These are phyloP conservation scores for Basidiobolus meristosporus DNA, from an alignment of 371 early-diverging fungal genomes.

Conservation along the genomic window DNA sequence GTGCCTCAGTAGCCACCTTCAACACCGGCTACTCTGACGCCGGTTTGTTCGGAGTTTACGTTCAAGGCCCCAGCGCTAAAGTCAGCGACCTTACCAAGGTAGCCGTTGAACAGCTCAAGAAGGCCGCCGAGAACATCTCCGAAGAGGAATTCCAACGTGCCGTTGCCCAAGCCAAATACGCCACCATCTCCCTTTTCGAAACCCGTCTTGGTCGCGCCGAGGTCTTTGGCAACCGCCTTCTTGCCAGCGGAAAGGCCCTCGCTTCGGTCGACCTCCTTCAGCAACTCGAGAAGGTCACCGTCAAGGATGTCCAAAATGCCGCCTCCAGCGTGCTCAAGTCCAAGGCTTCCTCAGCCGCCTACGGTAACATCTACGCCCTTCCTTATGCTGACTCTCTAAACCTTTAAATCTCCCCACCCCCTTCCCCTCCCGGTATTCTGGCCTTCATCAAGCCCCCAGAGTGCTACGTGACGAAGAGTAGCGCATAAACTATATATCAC, in stretches of 20 bases:
- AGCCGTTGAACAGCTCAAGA: slow-evolving; percentile 46
- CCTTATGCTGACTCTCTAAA: slow-evolving; percentile 64
- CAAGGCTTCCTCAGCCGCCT: slow-evolving; percentile 53
- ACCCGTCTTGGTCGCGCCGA: slow-evolving; percentile 25
- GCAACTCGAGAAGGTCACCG: no score
- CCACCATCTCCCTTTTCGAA: slow-evolving; percentile 35
- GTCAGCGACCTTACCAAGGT: slow-evolving; percentile 35
- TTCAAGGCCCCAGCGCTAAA: slow-evolving; percentile 22
- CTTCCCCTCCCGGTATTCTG: no score
- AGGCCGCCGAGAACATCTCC: slow-evolving; percentile 28
- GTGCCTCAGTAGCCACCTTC: slow-evolving; percentile 51
- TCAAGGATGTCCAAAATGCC: slow-evolving; percentile 4
- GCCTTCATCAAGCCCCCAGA: no score
- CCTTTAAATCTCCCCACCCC: not conserved
- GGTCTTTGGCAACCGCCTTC: no score
- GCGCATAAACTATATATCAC: no score
- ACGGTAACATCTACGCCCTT: slow-evolving; percentile 47
- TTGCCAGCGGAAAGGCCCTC: no score
- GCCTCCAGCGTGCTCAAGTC: slow-evolving; percentile 33
- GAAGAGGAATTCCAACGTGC: slow-evolving; percentile 55
- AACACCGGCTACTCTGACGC: slow-evolving; percentile 81
- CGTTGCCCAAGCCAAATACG: slow-evolving; percentile 70
- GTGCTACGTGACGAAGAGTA: no score
- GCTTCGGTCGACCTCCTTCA: no score
- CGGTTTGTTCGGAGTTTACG: slow-evolving; percentile 75